Base-by-base conservation (phyloP, 2,329 filamentous ascomycete genomes). In the Elsinoe ampelina region DNA sequence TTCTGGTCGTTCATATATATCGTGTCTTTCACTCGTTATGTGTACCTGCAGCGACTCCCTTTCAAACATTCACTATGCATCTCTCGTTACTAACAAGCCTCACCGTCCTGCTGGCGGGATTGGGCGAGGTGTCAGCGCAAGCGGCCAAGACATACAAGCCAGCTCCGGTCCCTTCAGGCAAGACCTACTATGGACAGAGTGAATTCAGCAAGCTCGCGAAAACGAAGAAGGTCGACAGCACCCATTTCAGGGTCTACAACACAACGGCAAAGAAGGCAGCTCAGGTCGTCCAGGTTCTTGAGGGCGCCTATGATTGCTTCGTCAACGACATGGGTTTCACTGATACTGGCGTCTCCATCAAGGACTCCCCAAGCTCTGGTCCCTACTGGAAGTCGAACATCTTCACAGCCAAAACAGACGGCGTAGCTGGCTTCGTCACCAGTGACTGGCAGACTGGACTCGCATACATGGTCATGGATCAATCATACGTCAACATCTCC, bases 301-400 rank as follows among this genome's bases (percentile, higher is more conserved):
- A 79, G 64, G 73, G 72, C 3, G 74, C 75, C 1, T 74, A 74
- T 52, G 35, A 57, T 26, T 63, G 63, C 54, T 64, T 65, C 45
- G 59, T 63, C 13, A 59, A 61, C n/a, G 47, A 48, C 41, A 45
- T 61, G n/a, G 65, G 62, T 22, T 64, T 61, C 63, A 59, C 61
- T 2, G 61, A 59, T 1, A 60, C 62, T 12, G 65, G 66, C 5
- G 60, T 67, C 1, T 63, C 62, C 8, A 32, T 39, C 2, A 63
- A 60, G 45, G 66, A 65, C 19, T 60, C 57, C n/a, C 64, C 63
- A 7, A 68, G 71, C 35, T 62, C 64, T 47, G 74, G 74, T 0
- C 71, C 75, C 0, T 75, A 64, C 58, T 71, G 71, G 60, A 79
- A 79, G 65, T 70, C 71, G 50, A 78, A 78, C 58, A 57, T 77